A percentile compares a stretch with the other conserved stretches of the same genome.
phyloP scores from a whole-genome alignment of 2,329 filamentous ascomycete genomes.

The Hysterium pulicare region DNA sequence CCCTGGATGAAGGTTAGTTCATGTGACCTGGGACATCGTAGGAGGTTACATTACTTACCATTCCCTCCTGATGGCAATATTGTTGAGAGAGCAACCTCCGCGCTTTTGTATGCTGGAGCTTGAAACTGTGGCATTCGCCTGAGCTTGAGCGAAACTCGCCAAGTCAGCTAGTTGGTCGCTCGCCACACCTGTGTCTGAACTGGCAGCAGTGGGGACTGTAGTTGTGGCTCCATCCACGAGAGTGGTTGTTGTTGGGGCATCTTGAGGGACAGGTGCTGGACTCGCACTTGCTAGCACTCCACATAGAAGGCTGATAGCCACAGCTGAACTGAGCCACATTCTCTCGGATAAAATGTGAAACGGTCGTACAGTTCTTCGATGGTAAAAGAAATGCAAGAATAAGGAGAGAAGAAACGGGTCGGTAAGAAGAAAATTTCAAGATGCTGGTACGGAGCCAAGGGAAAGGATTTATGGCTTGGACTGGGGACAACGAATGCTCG shows the following conservation, averaged over 20 bases:
- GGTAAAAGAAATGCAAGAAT: not conserved
- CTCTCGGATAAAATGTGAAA: constrained; percentile 5
- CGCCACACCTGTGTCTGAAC: constrained; percentile 19
- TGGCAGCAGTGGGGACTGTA: constrained; percentile 17
- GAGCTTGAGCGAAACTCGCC: constrained; percentile 17
- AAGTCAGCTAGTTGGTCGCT: constrained; percentile 22
- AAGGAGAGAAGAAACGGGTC: not conserved
- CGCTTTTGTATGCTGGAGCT: constrained; percentile 17
- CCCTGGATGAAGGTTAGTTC: constrained; percentile 6
- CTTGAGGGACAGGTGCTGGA: constrained; percentile 22
- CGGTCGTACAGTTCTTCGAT: not conserved
- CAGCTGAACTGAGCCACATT: constrained; percentile 24
- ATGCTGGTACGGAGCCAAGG: not conserved
- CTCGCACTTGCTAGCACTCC: constrained; percentile 21
- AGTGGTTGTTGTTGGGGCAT: constrained; percentile 7
- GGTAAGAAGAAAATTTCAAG: not conserved
- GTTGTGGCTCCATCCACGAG: constrained; percentile 6
- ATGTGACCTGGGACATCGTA: not conserved
- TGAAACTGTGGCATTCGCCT: constrained; percentile 15
- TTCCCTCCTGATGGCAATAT: constrained; percentile 25
- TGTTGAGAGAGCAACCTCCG: constrained; percentile 20
- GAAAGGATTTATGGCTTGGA: no score
- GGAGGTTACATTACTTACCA: constrained; percentile 16
- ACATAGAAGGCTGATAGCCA: constrained; percentile 22
- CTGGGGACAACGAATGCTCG: not conserved